phyloP scores from a whole-genome alignment of 257 asterid genomes.

The Rubia yunnanensis region DNA sequence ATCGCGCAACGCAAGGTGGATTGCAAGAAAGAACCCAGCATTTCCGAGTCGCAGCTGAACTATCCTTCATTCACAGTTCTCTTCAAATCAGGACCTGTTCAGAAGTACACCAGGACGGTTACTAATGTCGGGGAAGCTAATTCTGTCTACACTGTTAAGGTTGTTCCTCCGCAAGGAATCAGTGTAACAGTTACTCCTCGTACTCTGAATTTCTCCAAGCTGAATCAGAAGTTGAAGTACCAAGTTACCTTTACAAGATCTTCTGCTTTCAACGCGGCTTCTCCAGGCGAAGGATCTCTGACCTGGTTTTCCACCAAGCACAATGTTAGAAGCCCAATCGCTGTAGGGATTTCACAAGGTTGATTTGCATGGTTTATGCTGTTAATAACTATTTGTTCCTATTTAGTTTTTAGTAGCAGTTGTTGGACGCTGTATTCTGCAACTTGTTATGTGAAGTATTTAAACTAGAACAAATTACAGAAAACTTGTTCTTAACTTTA shows the following conservation, averaged over 20 bases:
- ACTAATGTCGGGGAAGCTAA: conserved; percentile 7
- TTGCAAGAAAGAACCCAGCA: neutral
- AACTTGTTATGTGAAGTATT: too few species aligned
- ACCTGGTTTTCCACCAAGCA: conserved; percentile 2
- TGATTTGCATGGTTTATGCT: too few species aligned
- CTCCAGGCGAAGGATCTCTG: neutral
- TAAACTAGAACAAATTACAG: too few species aligned
- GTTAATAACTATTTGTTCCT: too few species aligned
- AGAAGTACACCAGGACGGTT: conserved; percentile 7
- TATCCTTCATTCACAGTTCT: conserved; percentile 5
- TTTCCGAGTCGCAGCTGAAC: neutral
- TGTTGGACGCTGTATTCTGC: too few species aligned
- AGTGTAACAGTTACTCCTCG: neutral
- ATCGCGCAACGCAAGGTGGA: neutral
- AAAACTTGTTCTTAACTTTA: too few species aligned
- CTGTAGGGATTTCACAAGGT: neutral
- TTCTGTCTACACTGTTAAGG: neutral
- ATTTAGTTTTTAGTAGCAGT: too few species aligned
- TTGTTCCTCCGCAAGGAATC: neutral
- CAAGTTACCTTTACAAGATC: neutral
- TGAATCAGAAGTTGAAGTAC: neutral
- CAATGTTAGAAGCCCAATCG: conserved; percentile 3
- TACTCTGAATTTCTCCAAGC: neutral
- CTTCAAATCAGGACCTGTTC: neutral
- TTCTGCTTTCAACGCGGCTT: neutral